Base-by-base conservation (phyloP, 2,329 filamentous ascomycete species). In the Tolypocladium tundrense region DNA sequence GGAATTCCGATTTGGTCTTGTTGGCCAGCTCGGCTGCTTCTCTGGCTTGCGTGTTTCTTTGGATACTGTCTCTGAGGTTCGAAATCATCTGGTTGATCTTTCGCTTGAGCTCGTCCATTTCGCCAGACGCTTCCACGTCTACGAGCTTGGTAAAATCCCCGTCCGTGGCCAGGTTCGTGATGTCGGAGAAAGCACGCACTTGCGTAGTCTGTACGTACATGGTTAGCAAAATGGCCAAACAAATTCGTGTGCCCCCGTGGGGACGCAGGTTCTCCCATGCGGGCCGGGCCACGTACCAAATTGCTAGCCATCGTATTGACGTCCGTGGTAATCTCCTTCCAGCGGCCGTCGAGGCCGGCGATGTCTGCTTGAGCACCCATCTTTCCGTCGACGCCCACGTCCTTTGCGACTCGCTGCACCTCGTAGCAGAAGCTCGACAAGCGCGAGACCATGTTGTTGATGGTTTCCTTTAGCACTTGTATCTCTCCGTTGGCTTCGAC, bases 81-180 rank as follows among this genome's bases (percentile, higher is more conserved):
- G 90, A 94, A 56, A 97, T 92, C 94, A 99, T 99, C 77, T 95
- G 90, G 72, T 97, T 99, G 81, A 99, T 97, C 80, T 97, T 97
- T 67, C 92, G 87, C 76, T 99, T 99, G 66, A 99, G 81, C 73
- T 97, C 93, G 73, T 97, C 94, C 94, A 99, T 97, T 74, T 99
- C 94, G 62, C 94, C 94, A 14, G 93, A 97, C 24, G 94, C 94
- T 72, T 97, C 92, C 21, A 99, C 93, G 53, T 94, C 96, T 71
- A 99, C 93, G 59, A 95, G 85, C 71, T 97, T 96, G 31, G 91
- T 96, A 72, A 97, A 97, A 73, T 99, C 93, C 62, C 94, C 94
- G 70, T 96, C 92, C 59, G 93, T 97, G 35, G 94, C 94, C 42
- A 94, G 86, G 72, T 97, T 96, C n/a, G 93, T 97, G 67, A 99